These are phyloP conservation scores for Penicillium parvum DNA, from an alignment of 495 filamentous ascomycete genomes.

Conservation along the genomic window DNA sequence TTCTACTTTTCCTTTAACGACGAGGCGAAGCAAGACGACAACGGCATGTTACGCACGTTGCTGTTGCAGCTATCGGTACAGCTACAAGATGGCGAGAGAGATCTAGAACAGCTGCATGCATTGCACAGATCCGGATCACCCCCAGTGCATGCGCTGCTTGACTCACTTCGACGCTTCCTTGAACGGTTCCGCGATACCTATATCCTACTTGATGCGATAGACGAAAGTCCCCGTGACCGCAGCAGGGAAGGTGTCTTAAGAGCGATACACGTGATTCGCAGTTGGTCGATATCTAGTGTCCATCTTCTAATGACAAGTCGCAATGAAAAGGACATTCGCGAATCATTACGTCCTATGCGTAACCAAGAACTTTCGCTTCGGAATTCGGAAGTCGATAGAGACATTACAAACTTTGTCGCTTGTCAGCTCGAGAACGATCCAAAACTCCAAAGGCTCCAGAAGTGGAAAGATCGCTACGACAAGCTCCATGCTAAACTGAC, in stretches of 20 bases:
- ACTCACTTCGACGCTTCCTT: conserved; percentile 12
- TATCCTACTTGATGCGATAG: conserved; percentile 28
- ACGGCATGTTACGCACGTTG: conserved; percentile 32
- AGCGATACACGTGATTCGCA: conserved; percentile 19
- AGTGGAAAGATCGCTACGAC: conserved; percentile 23
- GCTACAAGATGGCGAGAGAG: conserved; percentile 9
- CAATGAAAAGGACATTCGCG: conserved; percentile 30
- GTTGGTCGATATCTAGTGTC: conserved; percentile 20
- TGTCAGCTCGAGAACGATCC: conserved; percentile 22
- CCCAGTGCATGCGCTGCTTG: conserved; percentile 11
- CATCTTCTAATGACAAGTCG: conserved; percentile 40
- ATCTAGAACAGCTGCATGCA: conserved; percentile 15
- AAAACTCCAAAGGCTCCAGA: conserved; percentile 24
- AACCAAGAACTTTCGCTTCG: conserved; percentile 17
- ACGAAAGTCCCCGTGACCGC: conserved; percentile 20
- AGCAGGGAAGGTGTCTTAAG: conserved; percentile 19
- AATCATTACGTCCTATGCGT: conserved; percentile 16
- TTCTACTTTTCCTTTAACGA: conserved; percentile 43
- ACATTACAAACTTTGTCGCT: conserved; percentile 30
- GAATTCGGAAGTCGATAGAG: conserved; percentile 23
- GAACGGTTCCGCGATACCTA: conserved; percentile 16
- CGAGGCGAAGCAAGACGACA: conserved; percentile 21
- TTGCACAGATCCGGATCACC: conserved; percentile 6
- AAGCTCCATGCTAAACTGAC: conserved; percentile 24
- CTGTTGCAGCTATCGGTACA: conserved; percentile 35